Evolutionary conservation across 805 yeast genomes (phyloP), one percentile per base, ranked within the genome.

Genomic region (Wickerhamiella qilinensis): DNA sequence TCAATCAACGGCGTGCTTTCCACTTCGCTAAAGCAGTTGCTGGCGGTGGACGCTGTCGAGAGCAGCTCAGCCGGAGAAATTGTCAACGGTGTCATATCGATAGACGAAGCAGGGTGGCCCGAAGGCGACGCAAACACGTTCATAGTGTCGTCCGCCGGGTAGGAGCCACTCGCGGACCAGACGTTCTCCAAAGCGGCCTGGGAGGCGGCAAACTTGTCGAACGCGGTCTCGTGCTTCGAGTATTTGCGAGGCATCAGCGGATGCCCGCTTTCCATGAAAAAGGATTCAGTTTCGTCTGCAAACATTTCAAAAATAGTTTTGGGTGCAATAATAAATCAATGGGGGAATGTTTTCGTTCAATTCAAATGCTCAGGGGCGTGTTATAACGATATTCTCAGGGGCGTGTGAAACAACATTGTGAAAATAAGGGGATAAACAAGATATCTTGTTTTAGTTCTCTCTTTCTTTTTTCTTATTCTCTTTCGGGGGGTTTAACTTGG

Each of bases 151-250:
- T 37, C 36, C 4, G 28, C 41, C n/a, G n/a, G n/a, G n/a, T n/a
- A n/a, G n/a, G n/a, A n/a, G 20, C 43, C 53, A n/a, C 14, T 15
- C 14, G 41, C 42, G 24, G 48, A 35, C 55, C 54, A 51, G 25
- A 46, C 38, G 38, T 40, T 46, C 41, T 45, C 45, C 18, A 35
- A 22, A 20, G 49, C 53, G 9, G 53, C 55, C 41, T 50, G 51
- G 29, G 54, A 37, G 36, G 57, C 53, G 30, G 59, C 55, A 41
- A 44, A 54, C 46, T 53, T 52, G 43, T 53, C 57, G 43, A 55
- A 55, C 33, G 49, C 55, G 20, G 50, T 44, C 39, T 53, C 56
- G 49, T 48, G 46, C 38, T 45, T 46, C 33, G 54, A 38, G 44
- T 16, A 24, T 27, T 22, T 24, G 28, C 18, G 21, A 34, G 36